Base-by-base conservation (phyloP, 164 flowering plant species). In the Cinnamomum chago region DNA sequence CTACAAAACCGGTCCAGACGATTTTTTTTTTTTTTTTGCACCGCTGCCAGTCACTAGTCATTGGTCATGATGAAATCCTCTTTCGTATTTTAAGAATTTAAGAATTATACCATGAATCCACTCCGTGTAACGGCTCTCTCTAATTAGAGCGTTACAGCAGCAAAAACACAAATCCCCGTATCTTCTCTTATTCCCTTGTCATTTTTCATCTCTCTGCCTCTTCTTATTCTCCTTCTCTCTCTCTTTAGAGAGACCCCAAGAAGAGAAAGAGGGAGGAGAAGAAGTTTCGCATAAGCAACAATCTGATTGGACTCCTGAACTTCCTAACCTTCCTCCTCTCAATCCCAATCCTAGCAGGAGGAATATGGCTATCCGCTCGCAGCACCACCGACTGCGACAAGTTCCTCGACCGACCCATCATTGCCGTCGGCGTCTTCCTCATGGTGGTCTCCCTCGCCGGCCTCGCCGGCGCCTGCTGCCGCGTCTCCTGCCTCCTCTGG, bases 401-500 rank as follows among this genome's bases (percentile, higher is more conserved):
- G 70, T 88, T 84, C 35, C 80, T 89, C 20, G 86, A 88, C 3
- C 79, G 55, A 60, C 93, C 95, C 13, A 69, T 89, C 3, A 86
- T 88, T 69, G 82, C 76, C 7, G 15, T 88, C 58, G 95, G 95
- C 47, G 88, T 82, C 14, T 89, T 87, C 73, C 83, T 90, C 47
- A 55, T 88, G 75, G 65, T 85, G 2, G 88, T 89, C 66, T 90
- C 95, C 2, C 75, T 90, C 24, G 90, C 90, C 1, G 95, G 95
- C 1, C 68, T 89, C 24, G 73, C 86, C 68, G 95, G 95, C 50
- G 83, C 92, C 0, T 90, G 93, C 68, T 89, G 87, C 79, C 68
- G 88, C 2, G 87, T 87, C 5, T 73, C 90, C 2, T 89, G 88
- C 87, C 84, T 89, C 0, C 85, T 90, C 60, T 88, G 89, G 90